A percentile compares a stretch with the other conserved stretches of the same genome.
phyloP scores from a whole-genome alignment of 179 eudicot species.

The Gypsophila paniculata region DNA sequence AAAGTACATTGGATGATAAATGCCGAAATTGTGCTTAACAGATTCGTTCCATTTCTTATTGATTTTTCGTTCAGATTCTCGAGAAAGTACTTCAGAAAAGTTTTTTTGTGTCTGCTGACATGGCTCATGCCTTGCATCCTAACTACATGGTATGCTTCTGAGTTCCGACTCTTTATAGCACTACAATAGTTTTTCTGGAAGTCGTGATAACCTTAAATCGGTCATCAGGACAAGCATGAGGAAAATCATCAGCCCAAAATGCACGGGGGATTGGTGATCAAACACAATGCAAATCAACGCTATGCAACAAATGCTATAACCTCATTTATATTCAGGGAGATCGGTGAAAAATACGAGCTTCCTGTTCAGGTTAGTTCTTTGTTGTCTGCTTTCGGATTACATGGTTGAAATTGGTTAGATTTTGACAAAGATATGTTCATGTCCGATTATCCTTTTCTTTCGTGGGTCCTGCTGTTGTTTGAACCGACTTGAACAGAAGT shows the following conservation, averaged over 20 bases:
- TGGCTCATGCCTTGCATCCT: slow-evolving; percentile 99
- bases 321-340: slow-evolving; percentile 86
- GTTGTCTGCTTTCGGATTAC: neutral
- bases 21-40: slow-evolving; percentile 5
- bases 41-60: slow-evolving; percentile 13
- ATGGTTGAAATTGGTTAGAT: neutral
- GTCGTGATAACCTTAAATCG: slow-evolving; percentile 1
- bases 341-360: slow-evolving; percentile 63
- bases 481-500: neutral
- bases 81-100: slow-evolving; percentile 80
- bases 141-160: slow-evolving; percentile 69
- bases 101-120: slow-evolving; percentile 91
- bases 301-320: slow-evolving; percentile 95
- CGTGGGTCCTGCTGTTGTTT: neutral
- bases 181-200: neutral
- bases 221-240: slow-evolving; percentile 84
- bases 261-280: slow-evolving; percentile 91
- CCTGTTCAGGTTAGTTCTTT: slow-evolving; percentile 71
- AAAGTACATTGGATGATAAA: neutral
- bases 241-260: slow-evolving; percentile 96
- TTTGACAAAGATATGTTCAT: neutral
- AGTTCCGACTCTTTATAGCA: slow-evolving; percentile 6
- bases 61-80: slow-evolving; percentile 46
- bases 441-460: neutral
- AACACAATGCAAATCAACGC: slow-evolving; percentile 94